These are phyloP conservation scores for Aspergillus udagawae DNA, from an alignment of 2,329 filamentous ascomycete genomes.

Conservation along the genomic window DNA sequence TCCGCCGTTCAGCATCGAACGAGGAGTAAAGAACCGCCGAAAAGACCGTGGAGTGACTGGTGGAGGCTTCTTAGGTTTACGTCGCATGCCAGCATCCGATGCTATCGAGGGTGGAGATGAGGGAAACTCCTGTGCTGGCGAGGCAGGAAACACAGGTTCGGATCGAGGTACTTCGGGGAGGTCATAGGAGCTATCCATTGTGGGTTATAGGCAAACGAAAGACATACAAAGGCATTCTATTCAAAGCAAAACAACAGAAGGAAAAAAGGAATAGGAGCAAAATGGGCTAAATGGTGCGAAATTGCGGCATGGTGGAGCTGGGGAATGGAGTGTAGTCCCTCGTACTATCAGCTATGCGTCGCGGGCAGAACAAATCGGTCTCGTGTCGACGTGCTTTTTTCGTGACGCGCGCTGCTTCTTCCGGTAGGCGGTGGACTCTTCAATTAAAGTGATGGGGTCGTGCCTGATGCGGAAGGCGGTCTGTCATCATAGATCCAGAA, in stretches of 20 bases:
- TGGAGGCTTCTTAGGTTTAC: slow-evolving; percentile 42
- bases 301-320: slow-evolving; percentile 20
- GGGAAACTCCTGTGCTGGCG: slow-evolving; percentile 32
- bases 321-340: slow-evolving; percentile 4
- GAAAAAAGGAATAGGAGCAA: slow-evolving; percentile 1
- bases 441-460: slow-evolving; percentile 3
- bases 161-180: slow-evolving; percentile 32
- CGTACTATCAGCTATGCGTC: background rate
- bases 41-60: slow-evolving; percentile 51
- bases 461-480: slow-evolving; percentile 16
- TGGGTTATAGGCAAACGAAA: slow-evolving; percentile 16
- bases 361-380: slow-evolving; percentile 11
- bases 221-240: slow-evolving; percentile 21
- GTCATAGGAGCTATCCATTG: slow-evolving; percentile 30
- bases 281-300: slow-evolving; percentile 8
- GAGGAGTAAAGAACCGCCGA: slow-evolving; percentile 48
- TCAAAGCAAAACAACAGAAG: background rate
- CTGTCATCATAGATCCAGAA: slow-evolving; percentile 8
- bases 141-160: slow-evolving; percentile 30
- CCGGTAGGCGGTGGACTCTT: slow-evolving; percentile 14
- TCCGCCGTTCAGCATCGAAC: slow-evolving; percentile 36
- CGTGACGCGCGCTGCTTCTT: slow-evolving; percentile 19
- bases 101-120: slow-evolving; percentile 41
- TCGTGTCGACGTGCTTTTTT: slow-evolving; percentile 24
- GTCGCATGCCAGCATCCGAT: slow-evolving; percentile 34